A percentile compares a stretch with the other conserved stretches of the same genome.
phyloP scores from a whole-genome alignment of 2,329 filamentous ascomycete genomes.

The Aspergillus neotritici region DNA sequence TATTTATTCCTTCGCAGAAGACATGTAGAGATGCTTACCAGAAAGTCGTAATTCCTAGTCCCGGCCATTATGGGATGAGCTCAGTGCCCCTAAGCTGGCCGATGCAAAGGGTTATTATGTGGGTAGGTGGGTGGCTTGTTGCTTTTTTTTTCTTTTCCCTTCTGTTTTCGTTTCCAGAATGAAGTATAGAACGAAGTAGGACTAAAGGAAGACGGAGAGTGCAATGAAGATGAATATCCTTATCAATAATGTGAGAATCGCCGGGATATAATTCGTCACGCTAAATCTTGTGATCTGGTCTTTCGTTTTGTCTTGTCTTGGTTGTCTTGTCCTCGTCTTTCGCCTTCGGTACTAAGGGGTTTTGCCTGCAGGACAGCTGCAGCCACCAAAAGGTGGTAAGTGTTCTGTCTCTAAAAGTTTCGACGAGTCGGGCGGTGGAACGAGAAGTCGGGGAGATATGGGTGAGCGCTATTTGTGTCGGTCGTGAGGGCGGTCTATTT shows the following conservation, averaged over 20 bases:
- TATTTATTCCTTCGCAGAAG: slow-evolving; percentile 3
- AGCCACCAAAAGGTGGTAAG: slow-evolving; percentile 13
- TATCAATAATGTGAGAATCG: too few species aligned
- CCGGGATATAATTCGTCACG: too few species aligned
- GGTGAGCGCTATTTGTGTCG: neutral
- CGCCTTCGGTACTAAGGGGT: neutral
- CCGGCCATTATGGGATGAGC: slow-evolving; percentile 64
- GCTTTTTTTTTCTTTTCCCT: neutral
- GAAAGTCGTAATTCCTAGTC: slow-evolving; percentile 98
- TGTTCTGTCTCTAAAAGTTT: slow-evolving; percentile 1
- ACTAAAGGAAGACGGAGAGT: too few species aligned
- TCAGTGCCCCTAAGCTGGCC: neutral
- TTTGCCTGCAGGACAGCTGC: slow-evolving; percentile 7
- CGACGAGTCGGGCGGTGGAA: neutral
- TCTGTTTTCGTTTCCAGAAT: neutral
- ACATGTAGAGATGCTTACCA: slow-evolving; percentile 57
- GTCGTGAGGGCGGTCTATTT: slow-evolving; percentile 4
- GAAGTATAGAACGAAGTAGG: too few species aligned
- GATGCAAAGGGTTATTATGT: too few species aligned
- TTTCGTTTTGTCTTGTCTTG: too few species aligned
- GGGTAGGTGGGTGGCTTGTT: neutral
- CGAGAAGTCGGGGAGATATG: slow-evolving; percentile 4
- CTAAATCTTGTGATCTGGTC: too few species aligned
- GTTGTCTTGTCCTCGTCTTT: neutral
- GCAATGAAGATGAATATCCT: too few species aligned